A percentile compares a stretch with the other conserved stretches of the same genome.
These are phyloP conservation scores for Puccinia triticina DNA, from an alignment of 1,284 basidiomycete species.

Conservation along the genomic window DNA sequence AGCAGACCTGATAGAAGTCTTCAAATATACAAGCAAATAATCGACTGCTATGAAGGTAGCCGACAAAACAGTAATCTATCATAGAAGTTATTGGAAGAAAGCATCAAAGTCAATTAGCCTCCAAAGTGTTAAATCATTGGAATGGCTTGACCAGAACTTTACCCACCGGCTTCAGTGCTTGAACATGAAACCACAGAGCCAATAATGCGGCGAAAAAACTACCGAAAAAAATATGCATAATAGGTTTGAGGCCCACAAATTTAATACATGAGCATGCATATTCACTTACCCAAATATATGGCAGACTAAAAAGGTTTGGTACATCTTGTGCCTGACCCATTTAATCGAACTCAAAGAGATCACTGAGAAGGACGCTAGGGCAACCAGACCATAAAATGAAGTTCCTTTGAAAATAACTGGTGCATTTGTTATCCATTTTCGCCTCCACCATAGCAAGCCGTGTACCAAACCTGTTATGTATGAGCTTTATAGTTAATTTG, in stretches of 20 bases:
- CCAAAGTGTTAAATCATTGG: not conserved
- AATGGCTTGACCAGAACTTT: too few relatives aligned
- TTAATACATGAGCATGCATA: not conserved
- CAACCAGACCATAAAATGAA: constrained; percentile 6
- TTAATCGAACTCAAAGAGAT: constrained; percentile 13
- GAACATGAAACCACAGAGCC: constrained; percentile 16
- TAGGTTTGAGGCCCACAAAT: not conserved
- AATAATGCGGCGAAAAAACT: constrained; percentile 11
- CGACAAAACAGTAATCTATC: not conserved
- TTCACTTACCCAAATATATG: constrained; percentile 30
- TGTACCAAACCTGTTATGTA: constrained; percentile 5
- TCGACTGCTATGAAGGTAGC: not conserved
- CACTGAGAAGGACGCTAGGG: constrained; percentile 11
- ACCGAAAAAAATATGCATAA: not conserved
- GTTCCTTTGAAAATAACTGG: not conserved
- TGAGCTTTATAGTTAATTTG: not conserved
- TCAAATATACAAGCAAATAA: not conserved
- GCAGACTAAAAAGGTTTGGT: constrained; percentile 19
- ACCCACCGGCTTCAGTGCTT: constrained; percentile 12
- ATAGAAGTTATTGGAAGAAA: not conserved
- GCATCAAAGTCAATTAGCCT: not conserved
- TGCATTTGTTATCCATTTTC: not conserved
- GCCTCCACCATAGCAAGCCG: not conserved
- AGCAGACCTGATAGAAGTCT: constrained; percentile 6
- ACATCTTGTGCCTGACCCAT: constrained; percentile 22